phyloP scores from a whole-genome alignment of 1,284 basidiomycete genomes.

The Rhodotorula sp. region DNA sequence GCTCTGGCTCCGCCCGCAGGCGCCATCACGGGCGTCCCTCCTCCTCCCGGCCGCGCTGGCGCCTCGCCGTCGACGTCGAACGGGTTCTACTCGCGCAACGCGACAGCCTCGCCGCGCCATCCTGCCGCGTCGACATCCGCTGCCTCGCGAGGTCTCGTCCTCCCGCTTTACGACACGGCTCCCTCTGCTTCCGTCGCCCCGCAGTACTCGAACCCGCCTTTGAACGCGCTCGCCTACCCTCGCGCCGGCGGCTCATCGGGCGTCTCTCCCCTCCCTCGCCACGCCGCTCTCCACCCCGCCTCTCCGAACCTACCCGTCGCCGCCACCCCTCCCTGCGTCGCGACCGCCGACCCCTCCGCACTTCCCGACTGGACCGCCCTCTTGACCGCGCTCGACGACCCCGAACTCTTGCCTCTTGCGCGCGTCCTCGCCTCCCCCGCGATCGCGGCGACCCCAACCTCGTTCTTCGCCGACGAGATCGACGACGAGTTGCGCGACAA shows the following conservation, averaged over 20 bases:
- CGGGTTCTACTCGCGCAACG: no score
- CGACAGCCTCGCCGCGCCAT: no score
- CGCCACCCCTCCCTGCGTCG: neutral
- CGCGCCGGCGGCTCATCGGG: neutral
- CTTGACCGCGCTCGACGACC: constrained; percentile 4
- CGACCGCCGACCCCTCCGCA: constrained; percentile 1
- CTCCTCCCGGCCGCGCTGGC: no score
- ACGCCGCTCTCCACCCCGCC: neutral
- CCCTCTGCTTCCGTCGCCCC: neutral
- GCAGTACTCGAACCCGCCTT: neutral
- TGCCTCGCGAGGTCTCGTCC: neutral
- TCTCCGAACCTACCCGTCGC: neutral
- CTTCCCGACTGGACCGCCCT: constrained; percentile 17
- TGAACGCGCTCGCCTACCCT: neutral
- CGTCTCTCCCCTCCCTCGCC: neutral
- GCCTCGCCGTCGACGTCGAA: no score
- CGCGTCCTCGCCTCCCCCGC: constrained; percentile 20
- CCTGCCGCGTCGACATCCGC: no score
- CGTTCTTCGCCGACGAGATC: constrained; percentile 9
- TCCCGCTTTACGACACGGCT: neutral
- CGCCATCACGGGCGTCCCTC: neutral
- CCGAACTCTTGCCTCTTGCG: constrained; percentile 21
- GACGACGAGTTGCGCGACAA: neutral
- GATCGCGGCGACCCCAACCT: constrained; percentile 15
- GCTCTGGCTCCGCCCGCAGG: constrained; percentile 7